phyloP scores from a whole-genome alignment of 805 yeast species.

The Kuraishia cidri region DNA sequence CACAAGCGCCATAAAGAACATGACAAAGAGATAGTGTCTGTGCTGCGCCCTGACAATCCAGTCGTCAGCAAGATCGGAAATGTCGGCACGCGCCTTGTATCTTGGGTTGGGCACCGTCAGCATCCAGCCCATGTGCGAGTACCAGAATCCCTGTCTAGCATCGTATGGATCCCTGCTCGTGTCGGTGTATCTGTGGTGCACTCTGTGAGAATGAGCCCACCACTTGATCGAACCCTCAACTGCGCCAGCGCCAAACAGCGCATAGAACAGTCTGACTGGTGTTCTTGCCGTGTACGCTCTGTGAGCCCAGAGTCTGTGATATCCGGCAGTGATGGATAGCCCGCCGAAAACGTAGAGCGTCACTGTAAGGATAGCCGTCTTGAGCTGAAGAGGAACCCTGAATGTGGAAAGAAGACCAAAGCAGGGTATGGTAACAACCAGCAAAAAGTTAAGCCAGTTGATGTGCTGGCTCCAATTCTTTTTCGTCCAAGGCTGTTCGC shows the following conservation, averaged over 20 bases:
- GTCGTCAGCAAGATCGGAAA: constrained; percentile 68
- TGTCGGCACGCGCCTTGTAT: constrained; percentile 74
- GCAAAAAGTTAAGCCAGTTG: constrained; percentile 67
- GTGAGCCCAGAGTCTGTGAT: constrained; percentile 76
- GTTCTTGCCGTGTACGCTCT: constrained; percentile 56
- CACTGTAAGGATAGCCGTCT: constrained; percentile 38
- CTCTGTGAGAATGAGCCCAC: constrained; percentile 85
- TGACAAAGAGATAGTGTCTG: constrained; percentile 59
- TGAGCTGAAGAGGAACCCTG: constrained; percentile 36
- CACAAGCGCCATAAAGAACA: constrained; percentile 47
- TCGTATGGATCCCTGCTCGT: constrained; percentile 80
- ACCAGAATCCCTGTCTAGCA: constrained; percentile 80
- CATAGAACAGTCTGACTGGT: constrained; percentile 57
- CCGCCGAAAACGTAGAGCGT: constrained; percentile 54
- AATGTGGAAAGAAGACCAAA: constrained; percentile 39
- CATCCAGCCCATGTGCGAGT: constrained; percentile 85
- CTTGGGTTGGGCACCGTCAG: constrained; percentile 72
- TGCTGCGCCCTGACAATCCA: constrained; percentile 79
- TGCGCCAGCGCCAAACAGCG: constrained; percentile 75
- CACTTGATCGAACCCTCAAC: constrained; percentile 82
- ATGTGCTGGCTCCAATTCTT: constrained; percentile 66
- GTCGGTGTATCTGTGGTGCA: constrained; percentile 83
- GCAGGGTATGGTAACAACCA: constrained; percentile 55
- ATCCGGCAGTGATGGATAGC: constrained; percentile 75
- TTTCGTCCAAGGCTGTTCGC: constrained; percentile 73